Evolutionary conservation across 805 yeast species (phyloP).

Genomic region (Lipomyces yamanashiensis): DNA sequence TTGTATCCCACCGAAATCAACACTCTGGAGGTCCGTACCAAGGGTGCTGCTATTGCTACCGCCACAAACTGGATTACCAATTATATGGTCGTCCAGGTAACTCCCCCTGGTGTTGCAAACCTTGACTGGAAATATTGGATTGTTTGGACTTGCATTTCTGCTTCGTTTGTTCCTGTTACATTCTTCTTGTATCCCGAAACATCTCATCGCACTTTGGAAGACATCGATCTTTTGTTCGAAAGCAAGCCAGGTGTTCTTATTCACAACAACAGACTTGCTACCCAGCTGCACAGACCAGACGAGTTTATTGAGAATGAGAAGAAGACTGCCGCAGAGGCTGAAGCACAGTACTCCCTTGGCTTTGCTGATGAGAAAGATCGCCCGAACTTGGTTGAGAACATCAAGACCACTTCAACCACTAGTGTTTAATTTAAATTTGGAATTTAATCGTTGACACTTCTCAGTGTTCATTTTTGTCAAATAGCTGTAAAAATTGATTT

Average conservation of each 20-base stretch:
- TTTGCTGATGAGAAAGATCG: not conserved
- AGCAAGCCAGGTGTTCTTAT: slow-evolving; percentile 47
- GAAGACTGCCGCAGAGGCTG: slow-evolving; percentile 1
- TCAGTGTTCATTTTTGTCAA: not conserved
- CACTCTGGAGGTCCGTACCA: slow-evolving; percentile 61
- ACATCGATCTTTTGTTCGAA: slow-evolving; percentile 49
- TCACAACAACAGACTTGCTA: slow-evolving; percentile 52
- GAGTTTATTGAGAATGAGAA: slow-evolving; percentile 49
- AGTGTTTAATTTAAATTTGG: not conserved
- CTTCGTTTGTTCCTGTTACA: slow-evolving; percentile 56
- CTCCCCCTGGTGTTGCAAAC: slow-evolving; percentile 56
- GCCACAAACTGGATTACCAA: slow-evolving; percentile 69
- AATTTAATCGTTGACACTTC: too few species aligned
- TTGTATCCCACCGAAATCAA: slow-evolving; percentile 66
- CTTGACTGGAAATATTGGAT: slow-evolving; percentile 67
- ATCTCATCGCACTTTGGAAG: slow-evolving; percentile 82
- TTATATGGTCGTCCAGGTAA: slow-evolving; percentile 69
- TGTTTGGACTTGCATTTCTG: slow-evolving; percentile 61
- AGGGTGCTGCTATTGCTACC: slow-evolving; percentile 64
- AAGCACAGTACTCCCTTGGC: not conserved
- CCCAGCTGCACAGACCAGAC: slow-evolving; percentile 55
- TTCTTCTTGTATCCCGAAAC: slow-evolving; percentile 82
- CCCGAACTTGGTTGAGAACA: not conserved
- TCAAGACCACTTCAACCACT: not conserved
- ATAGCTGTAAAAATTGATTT: not conserved